Evolutionary conservation across 306 rosid species (phyloP), one percentile per base, ranked within the genome.

Genomic region (Urtica urens): DNA sequence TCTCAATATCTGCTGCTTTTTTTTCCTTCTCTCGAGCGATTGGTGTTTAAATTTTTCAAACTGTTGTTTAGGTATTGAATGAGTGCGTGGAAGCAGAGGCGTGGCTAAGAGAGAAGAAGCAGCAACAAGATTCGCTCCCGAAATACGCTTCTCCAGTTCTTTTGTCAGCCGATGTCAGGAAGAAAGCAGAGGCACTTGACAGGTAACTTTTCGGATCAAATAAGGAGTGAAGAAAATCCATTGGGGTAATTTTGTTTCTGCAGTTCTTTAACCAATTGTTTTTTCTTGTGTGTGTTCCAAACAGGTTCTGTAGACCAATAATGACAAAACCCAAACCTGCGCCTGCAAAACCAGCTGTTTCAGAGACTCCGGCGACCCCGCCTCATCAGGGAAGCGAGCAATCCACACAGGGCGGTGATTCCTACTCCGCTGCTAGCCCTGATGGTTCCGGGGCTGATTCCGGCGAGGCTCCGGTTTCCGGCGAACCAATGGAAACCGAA

Each of bases 81-180:
- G 92, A 85, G 60, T 90, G 99, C 55, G 87, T 50, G 3, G 95
- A 77, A 46, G 95, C 99, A 18, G 99, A 90, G 62, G 75, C 77
- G 41, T 85, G 99, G 99, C 62, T 90, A 19, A 72, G 79, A 71
- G 94, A 77, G 76, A 90, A 79, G 62, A 56, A 38, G 66, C 92
- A 75, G 50, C 92, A 77, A 31, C 99, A 90, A 51, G 84, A 73
- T 42, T 57, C 67, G 2, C 94, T 81, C 23, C 95, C 95, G 4
- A 90, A 90, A 61, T 34, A 81, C 60, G 94, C 80, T 17, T 59
- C 51, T 18, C 94, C 99, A 17, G 87, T 71, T 14, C 94, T 90
- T 37, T 44, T 70, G 58, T 67, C 80, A 4, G 76, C 92, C 54
- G 99, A 90, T 20, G 73, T 81, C 56, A 75, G 86, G 59, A 82